A percentile compares a stretch with the other conserved stretches of the same genome.
These are phyloP conservation scores for Schizochytrium sp. DNA, from an alignment of 108 stramenopile species.

Conservation along the genomic window DNA sequence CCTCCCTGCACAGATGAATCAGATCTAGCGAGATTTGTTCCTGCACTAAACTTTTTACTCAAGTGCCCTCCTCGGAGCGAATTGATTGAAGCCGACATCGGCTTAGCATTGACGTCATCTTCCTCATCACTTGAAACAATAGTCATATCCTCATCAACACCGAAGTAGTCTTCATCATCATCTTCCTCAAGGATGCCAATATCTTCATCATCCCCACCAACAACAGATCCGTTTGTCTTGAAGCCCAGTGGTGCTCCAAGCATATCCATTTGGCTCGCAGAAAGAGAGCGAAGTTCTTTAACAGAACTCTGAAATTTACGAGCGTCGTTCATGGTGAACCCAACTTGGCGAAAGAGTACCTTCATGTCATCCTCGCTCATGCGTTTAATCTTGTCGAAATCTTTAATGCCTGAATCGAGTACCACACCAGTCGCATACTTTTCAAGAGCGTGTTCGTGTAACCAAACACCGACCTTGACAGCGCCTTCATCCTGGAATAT, in stretches of 20 bases:
- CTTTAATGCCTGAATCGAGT: not conserved
- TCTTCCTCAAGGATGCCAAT: not conserved
- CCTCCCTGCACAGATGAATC: not conserved
- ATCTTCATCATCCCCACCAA: not conserved
- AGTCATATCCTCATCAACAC: not conserved
- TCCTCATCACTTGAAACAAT: not conserved
- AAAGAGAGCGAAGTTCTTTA: not conserved
- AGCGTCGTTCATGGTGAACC: conserved; percentile 3
- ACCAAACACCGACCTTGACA: conserved; percentile 42
- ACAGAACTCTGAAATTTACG: conserved; percentile 6
- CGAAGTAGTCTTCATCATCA: not conserved
- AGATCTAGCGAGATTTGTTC: not conserved
- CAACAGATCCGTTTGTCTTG: not conserved
- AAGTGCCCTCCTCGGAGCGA: not conserved
- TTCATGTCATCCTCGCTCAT: conserved; percentile 34
- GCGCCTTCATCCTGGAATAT: not conserved
- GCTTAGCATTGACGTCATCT: not conserved
- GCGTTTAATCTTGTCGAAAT: conserved; percentile 32
- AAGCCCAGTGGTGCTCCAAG: conserved; percentile 2
- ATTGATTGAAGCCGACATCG: not conserved
- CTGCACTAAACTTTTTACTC: too few relatives aligned
- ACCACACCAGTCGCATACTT: conserved; percentile 9
- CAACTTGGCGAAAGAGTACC: not conserved
- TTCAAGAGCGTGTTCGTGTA: not conserved
- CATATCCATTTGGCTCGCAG: conserved; percentile 1